phyloP scores from a whole-genome alignment of 2,329 filamentous ascomycete species.

The Phialophora verrucosa region DNA sequence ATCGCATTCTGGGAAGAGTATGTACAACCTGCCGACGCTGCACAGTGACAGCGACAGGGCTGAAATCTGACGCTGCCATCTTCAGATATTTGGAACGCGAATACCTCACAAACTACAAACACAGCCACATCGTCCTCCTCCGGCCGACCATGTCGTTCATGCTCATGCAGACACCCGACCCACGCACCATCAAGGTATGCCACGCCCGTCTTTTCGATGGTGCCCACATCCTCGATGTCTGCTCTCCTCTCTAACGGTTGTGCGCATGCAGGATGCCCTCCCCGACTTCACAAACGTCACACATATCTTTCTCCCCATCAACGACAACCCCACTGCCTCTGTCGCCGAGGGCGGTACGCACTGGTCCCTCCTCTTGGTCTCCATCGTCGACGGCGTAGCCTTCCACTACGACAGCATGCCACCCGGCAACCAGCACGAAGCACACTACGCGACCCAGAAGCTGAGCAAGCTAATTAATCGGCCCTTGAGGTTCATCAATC shows the following conservation, averaged over 20 bases:
- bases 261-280: conserved; percentile 66
- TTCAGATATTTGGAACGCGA: conserved; percentile 82
- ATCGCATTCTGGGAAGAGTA: conserved; percentile 99
- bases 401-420: conserved; percentile 95
- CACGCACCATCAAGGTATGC: conserved; percentile 55
- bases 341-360: conserved; percentile 89
- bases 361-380: conserved; percentile 92
- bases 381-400: conserved; percentile 82
- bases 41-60: conserved; percentile 2
- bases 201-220: background rate
- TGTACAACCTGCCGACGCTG: conserved; percentile 38
- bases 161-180: conserved; percentile 74
- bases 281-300: conserved; percentile 81
- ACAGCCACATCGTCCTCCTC: conserved; percentile 85
- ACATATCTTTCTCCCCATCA: conserved; percentile 94
- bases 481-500: conserved; percentile 73
- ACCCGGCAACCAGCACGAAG: conserved; percentile 76
- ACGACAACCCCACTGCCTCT: conserved; percentile 78
- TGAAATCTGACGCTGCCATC: conserved; percentile 22
- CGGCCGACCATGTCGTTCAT: conserved; percentile 93
- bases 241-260: background rate
- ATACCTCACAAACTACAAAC: conserved; percentile 77
- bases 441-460: conserved; percentile 70
- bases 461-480: conserved; percentile 71
- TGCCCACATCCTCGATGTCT: background rate